These are phyloP conservation scores for Thielaviopsis euricoi DNA, from an alignment of 2,329 filamentous ascomycete species.

Conservation along the genomic window DNA sequence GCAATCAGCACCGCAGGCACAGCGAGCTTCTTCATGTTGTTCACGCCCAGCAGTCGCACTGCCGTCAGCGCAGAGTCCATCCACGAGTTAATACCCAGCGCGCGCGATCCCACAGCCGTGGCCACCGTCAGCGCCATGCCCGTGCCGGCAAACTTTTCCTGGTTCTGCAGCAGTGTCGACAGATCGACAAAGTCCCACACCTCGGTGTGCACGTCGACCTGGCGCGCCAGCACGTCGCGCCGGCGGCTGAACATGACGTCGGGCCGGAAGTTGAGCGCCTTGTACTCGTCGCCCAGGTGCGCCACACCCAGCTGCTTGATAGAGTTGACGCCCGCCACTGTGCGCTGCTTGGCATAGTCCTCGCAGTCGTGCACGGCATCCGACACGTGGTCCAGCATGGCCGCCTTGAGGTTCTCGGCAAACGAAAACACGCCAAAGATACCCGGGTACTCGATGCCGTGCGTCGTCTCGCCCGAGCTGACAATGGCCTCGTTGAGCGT, in stretches of 20 bases:
- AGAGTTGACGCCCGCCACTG: constrained; percentile 63
- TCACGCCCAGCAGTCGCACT: constrained; percentile 62
- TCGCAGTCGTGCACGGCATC: constrained; percentile 66
- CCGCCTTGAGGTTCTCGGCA: constrained; percentile 79
- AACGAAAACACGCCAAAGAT: constrained; percentile 76
- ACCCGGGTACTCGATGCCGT: constrained; percentile 76
- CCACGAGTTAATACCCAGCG: constrained; percentile 76
- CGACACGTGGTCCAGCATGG: constrained; percentile 79
- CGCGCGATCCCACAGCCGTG: constrained; percentile 65
- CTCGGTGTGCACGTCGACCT: constrained; percentile 78
- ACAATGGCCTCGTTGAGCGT: constrained; percentile 61
- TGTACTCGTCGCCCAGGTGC: constrained; percentile 76
- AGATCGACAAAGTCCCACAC: constrained; percentile 88
- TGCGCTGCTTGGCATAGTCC: constrained; percentile 64
- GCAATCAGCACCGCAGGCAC: constrained; percentile 64
- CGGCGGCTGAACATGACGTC: constrained; percentile 89
- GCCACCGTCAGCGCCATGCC: constrained; percentile 88
- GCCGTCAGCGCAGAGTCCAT: constrained; percentile 73
- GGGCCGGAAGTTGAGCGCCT: constrained; percentile 71
- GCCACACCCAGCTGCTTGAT: constrained; percentile 80
- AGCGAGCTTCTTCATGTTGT: constrained; percentile 65
- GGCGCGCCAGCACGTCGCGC: constrained; percentile 62
- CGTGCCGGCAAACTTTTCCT: constrained; percentile 88
- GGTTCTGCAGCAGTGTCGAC: constrained; percentile 63
- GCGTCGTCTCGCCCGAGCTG: constrained; percentile 57